Evolutionary conservation across 257 asterid species (phyloP).

Genomic region (Nicotiana noctiflora): DNA sequence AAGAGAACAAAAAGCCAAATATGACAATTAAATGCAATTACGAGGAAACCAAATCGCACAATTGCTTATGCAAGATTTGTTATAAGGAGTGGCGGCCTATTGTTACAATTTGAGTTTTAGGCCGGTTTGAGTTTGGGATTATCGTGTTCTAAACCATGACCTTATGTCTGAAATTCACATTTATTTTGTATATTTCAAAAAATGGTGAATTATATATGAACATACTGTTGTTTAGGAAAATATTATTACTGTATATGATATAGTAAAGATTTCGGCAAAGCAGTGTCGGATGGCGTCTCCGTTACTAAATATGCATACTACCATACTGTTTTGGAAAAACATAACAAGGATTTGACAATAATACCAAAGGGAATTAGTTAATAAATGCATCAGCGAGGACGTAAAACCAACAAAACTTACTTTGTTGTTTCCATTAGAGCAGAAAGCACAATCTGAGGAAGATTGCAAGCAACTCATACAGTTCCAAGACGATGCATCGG

Average conservation of each 20-base stretch:
- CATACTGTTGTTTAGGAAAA: too few relatives aligned
- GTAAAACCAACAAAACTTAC: constrained; percentile 28
- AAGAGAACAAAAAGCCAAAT: neutral
- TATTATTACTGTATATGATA: too few relatives aligned
- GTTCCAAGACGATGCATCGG: constrained; percentile 40
- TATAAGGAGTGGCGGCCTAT: neutral
- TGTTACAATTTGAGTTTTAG: neutral
- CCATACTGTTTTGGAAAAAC: neutral
- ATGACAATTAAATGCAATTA: neutral
- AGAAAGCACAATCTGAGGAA: constrained; percentile 45
- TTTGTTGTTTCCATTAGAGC: constrained; percentile 35
- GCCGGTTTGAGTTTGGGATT: neutral
- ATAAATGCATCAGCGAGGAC: too few relatives aligned
- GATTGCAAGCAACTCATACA: constrained; percentile 50
- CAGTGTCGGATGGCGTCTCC: too few relatives aligned
- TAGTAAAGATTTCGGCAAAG: too few relatives aligned
- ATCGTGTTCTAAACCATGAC: neutral
- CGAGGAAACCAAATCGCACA: neutral
- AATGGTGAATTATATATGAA: neutral
- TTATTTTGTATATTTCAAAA: neutral
- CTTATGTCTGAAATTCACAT: neutral
- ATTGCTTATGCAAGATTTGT: neutral
- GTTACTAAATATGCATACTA: too few relatives aligned
- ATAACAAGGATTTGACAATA: neutral
- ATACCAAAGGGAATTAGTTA: neutral